These are phyloP conservation scores for Saccharomyces pastorianus DNA, from an alignment of 1,139 yeast species.

Conservation along the genomic window DNA sequence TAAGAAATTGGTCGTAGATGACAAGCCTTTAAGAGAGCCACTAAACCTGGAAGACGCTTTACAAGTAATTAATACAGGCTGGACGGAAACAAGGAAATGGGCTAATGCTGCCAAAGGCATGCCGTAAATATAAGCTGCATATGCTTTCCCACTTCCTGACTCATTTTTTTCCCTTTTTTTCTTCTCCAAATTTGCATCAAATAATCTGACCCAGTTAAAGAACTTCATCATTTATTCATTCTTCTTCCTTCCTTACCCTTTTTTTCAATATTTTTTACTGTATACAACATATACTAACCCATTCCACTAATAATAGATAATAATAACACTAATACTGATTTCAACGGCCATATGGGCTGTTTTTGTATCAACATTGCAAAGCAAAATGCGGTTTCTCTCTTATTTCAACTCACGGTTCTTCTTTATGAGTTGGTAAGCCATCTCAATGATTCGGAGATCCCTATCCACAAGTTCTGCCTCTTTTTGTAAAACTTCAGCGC, in stretches of 20 bases:
- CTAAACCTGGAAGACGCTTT: conserved; percentile 55
- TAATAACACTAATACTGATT: background rate
- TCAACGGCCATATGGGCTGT: too few species aligned
- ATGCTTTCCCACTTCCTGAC: too few species aligned
- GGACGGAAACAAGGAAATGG: conserved; percentile 61
- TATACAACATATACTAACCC: background rate
- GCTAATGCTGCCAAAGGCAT: conserved; percentile 37
- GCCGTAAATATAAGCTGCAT: conserved; percentile 6
- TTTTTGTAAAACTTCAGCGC: conserved; percentile 22
- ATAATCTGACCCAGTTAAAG: background rate
- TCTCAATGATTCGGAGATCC: conserved; percentile 32
- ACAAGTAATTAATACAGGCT: conserved; percentile 58
- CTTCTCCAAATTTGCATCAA: background rate
- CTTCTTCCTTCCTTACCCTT: background rate
- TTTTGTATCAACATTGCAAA: too few species aligned
- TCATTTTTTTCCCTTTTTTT: background rate
- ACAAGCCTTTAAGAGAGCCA: conserved; percentile 47
- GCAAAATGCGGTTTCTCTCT: too few species aligned
- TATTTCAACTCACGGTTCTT: conserved; percentile 11
- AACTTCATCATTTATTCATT: background rate
- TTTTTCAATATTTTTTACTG: background rate
- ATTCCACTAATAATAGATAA: background rate
- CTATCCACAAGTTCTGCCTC: conserved; percentile 29
- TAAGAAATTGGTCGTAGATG: conserved; percentile 49
- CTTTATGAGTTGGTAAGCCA: conserved; percentile 23